These are phyloP conservation scores for Pestalotiopsis sp. DNA, from an alignment of 2,329 filamentous ascomycete species.

Conservation along the genomic window DNA sequence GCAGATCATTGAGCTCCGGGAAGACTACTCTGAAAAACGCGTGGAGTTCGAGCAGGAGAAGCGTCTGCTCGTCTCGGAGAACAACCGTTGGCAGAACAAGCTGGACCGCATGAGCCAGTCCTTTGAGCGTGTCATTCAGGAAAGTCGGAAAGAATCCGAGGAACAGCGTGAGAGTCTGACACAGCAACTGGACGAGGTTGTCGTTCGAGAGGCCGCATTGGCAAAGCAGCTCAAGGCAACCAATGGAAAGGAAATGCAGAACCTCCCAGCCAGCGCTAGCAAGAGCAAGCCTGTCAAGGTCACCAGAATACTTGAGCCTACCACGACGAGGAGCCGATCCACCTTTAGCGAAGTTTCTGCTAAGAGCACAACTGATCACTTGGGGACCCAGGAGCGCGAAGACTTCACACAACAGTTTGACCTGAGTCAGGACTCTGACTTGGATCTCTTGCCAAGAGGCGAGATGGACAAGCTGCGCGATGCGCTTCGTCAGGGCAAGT, in stretches of 20 bases:
- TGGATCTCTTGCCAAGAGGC: slow-evolving; percentile 31
- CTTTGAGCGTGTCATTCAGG: slow-evolving; percentile 30
- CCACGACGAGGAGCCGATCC: slow-evolving; percentile 23
- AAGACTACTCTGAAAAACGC: slow-evolving; percentile 20
- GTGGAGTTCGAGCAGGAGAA: slow-evolving; percentile 23
- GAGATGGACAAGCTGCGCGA: slow-evolving; percentile 23
- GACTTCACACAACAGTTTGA: slow-evolving; percentile 39
- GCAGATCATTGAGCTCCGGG: slow-evolving; percentile 23
- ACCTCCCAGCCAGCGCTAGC: slow-evolving; percentile 24
- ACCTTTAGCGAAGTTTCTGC: slow-evolving; percentile 34
- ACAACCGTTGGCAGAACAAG: slow-evolving; percentile 41
- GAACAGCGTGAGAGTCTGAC: slow-evolving; percentile 22
- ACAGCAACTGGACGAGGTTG: slow-evolving; percentile 24
- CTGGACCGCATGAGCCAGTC: slow-evolving; percentile 39
- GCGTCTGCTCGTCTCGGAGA: slow-evolving; percentile 19
- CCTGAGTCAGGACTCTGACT: slow-evolving; percentile 36
- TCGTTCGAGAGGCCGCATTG: slow-evolving; percentile 22
- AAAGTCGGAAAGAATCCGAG: slow-evolving; percentile 25
- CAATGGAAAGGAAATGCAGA: slow-evolving; percentile 24
- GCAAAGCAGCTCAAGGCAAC: slow-evolving; percentile 21
- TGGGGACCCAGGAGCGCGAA: slow-evolving; percentile 36
- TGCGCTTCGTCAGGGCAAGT: slow-evolving; percentile 27
- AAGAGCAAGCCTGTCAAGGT: slow-evolving; percentile 33
- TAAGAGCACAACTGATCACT: slow-evolving; percentile 34
- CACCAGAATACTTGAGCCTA: slow-evolving; percentile 34